phyloP scores from a whole-genome alignment of 768 basidiomycete species.

The Mycena capillaripes region DNA sequence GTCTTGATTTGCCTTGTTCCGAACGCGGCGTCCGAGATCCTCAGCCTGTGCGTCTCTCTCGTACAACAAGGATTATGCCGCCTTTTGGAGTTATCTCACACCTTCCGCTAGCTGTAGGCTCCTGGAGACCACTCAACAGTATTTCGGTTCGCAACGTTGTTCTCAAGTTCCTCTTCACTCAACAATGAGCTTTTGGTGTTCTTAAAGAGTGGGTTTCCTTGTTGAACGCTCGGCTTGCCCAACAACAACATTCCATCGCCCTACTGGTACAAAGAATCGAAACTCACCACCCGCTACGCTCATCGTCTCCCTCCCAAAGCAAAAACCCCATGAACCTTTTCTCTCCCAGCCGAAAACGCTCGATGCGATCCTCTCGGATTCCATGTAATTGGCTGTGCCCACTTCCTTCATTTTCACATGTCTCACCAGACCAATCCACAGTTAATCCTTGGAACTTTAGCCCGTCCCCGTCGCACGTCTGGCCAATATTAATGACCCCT shows the following conservation, averaged over 20 bases:
- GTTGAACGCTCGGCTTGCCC: conserved; percentile 10
- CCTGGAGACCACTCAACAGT: conserved; percentile 17
- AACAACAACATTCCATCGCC: not conserved
- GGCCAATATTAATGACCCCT: not conserved
- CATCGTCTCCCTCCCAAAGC: not conserved
- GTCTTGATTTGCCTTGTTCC: conserved; percentile 13
- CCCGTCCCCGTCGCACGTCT: not conserved
- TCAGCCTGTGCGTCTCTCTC: not conserved
- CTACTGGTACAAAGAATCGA: conserved; percentile 17
- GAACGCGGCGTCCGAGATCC: not conserved
- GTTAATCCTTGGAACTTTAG: not conserved
- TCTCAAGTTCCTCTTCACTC: not conserved
- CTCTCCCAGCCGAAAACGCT: conserved; percentile 6
- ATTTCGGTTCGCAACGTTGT: not conserved
- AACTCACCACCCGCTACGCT: conserved; percentile 7
- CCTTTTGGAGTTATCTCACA: not conserved
- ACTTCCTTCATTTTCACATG: not conserved
- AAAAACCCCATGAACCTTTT: conserved; percentile 5
- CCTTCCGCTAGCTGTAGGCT: not conserved
- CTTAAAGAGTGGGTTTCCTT: not conserved
- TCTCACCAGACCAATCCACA: not conserved
- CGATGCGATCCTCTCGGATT: not conserved
- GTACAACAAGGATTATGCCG: not conserved
- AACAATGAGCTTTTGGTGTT: conserved; percentile 6
- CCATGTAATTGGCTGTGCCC: not conserved